Base-by-base conservation (phyloP, 139 green algal genomes). In the Desmodesmus armatus region DNA sequence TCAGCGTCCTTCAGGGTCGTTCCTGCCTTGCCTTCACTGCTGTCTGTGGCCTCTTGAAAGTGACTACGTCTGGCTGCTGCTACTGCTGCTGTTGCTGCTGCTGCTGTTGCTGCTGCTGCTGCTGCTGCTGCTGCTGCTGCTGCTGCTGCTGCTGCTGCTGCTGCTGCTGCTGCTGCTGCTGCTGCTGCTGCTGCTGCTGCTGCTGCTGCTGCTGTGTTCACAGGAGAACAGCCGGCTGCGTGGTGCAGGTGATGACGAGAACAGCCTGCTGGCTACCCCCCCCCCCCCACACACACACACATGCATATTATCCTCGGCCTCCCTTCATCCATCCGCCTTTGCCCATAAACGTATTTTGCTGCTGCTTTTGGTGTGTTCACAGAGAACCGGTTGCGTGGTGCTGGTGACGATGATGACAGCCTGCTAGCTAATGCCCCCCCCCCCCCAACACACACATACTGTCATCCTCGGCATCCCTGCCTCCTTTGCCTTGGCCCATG, bases 201-300 rank as follows among this genome's bases (percentile, higher is more conserved):
- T 43, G 62, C 62, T 71, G 65, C 65, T 72, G 65, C 33, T 72
- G 31, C 65, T 44, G 65, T 55, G 47, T 13, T 55, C n/a, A n/a
- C 72, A 79, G 72, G 72, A 79, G 29, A 79, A 79, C 72, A 9
- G 41, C 43, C 74, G 51, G 39, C 74, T 82, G 74, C 49, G 74
- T 62, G 29, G 35, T 40, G 74, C 33, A 35, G 51, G 11, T 23
- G 74, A 51, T 31, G 74, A 67, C 13, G 63, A 72, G n/a, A n/a
- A n/a, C n/a, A n/a, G n/a, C n/a, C 51, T 82, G 49, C 51, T 82
- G 49, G 51, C 33, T 40, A n/a, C n/a, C n/a, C n/a, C n/a, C n/a
- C n/a, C n/a, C n/a, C n/a, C n/a, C n/a, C n/a, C n/a, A n/a, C n/a
- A n/a, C n/a, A n/a, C n/a, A n/a, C n/a, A n/a, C n/a, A n/a, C n/a